phyloP scores from a whole-genome alignment of 2,329 filamentous ascomycete species.

The Talaromyces islandicus region DNA sequence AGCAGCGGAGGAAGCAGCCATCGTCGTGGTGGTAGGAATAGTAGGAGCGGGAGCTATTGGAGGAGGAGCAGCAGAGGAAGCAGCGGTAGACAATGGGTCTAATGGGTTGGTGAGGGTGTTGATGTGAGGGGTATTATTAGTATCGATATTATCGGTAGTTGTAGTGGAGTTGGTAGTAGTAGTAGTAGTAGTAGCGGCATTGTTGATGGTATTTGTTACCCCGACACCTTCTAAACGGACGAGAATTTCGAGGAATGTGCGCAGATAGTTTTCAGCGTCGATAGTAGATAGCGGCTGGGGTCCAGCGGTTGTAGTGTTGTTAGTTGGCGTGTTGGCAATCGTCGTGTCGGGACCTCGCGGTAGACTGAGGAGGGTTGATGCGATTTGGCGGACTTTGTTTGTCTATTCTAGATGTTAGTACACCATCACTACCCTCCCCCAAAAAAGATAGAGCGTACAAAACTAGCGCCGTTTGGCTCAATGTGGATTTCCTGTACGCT shows the following conservation, averaged over 20 bases:
- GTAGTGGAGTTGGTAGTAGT: not conserved
- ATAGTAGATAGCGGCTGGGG: slow-evolving; percentile 28
- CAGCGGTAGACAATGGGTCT: slow-evolving; percentile 10
- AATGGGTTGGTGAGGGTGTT: not conserved
- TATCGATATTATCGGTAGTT: not conserved
- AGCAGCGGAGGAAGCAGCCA: slow-evolving; percentile 15
- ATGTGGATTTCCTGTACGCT: slow-evolving; percentile 80
- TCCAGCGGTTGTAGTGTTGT: slow-evolving; percentile 13
- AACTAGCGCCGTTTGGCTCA: slow-evolving; percentile 63
- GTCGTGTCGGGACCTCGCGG: slow-evolving; percentile 37
- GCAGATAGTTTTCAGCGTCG: slow-evolving; percentile 65
- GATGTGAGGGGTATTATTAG: not conserved
- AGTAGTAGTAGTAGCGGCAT: not conserved
- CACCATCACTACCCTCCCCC: too few relatives aligned
- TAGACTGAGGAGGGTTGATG: slow-evolving; percentile 67
- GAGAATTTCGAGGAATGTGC: slow-evolving; percentile 67
- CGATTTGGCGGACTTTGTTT: slow-evolving; percentile 78
- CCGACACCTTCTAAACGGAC: slow-evolving; percentile 65
- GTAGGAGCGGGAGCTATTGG: not conserved
- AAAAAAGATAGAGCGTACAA: slow-evolving; percentile 44
- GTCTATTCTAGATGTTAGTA: slow-evolving; percentile 43
- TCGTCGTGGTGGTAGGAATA: not conserved
- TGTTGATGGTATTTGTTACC: slow-evolving; percentile 8
- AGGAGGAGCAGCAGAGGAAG: slow-evolving; percentile 17
- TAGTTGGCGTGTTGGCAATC: not conserved